Base-by-base conservation (phyloP, 768 basidiomycete genomes). In the Rhizopogon vesiculosus region DNA sequence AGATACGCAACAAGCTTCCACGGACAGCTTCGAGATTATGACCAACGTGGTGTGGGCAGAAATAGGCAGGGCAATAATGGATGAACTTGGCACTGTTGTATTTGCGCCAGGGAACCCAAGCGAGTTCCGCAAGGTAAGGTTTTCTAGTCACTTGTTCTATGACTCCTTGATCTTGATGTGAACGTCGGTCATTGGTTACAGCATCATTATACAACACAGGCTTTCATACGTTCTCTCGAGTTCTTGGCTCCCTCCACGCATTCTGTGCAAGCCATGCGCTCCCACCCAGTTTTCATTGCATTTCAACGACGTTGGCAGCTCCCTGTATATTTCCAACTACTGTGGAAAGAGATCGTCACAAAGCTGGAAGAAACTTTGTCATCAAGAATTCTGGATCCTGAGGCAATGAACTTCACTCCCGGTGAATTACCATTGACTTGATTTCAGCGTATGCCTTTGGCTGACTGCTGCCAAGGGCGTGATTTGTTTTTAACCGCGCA, bases 241-340 rank as follows among this genome's bases (percentile, higher is more conserved):
- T 79, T 82, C 44, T 76, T 95, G 13, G 88, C 91, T 1, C 91
- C 94, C 0, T 91, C 92, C 2, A 70, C 78, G 15, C 76, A 79
- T 29, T 81, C 90, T 3, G 80, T 95, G 8, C 75, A 84, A 57
- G 74, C 77, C 3, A 86, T 98, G 81, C 83, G 92, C 3, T 65
- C 74, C 4, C 89, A 93, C 67, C 81, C 85, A 0, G 75, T 85
- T 3, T 96, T 86, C 67, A 59, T 64, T 22, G 70, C 84, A 1
- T 97, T 98, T 65, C 83, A 89, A 65, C 79, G 82, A 57, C 81
- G 93, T 38, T 99, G 97, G 95, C 97, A 98, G 66, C 79, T 99
- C 3, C 91, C 93, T 1, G 89, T 98, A 8, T 98, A 98, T 67
- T 98, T 96, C 69, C 97, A 99, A 65, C 75, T 99, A 57, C 82